These are phyloP conservation scores for Blastocystis sp. DNA, from an alignment of 352 stramenopile genomes.

Conservation along the genomic window DNA sequence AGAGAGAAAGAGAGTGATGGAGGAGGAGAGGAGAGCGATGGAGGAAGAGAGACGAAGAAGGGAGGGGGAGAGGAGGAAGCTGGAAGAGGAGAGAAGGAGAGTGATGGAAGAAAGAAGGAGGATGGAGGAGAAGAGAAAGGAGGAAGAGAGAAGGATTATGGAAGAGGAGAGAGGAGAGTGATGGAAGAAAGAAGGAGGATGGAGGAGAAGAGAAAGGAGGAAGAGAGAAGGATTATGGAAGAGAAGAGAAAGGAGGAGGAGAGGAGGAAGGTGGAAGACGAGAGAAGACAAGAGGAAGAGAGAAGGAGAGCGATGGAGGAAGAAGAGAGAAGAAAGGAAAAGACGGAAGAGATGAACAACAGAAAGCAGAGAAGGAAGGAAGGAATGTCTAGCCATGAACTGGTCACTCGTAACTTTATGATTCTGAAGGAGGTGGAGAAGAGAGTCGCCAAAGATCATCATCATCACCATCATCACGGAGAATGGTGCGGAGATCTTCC, in stretches of 20 bases:
- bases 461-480: not conserved
- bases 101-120: too few relatives aligned
- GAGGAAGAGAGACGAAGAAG: not conserved
- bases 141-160: not conserved
- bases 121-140: too few relatives aligned
- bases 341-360: not conserved
- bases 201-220: too few relatives aligned
- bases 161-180: too few relatives aligned
- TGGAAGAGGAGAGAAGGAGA: not conserved
- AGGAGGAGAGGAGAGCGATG: not conserved
- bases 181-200: too few relatives aligned
- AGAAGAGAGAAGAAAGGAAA: not conserved
- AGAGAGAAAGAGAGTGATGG: conserved; percentile 74
- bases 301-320: not conserved
- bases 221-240: not conserved
- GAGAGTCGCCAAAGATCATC: not conserved
- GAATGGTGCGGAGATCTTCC: conserved; percentile 37
- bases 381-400: not conserved
- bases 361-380: not conserved
- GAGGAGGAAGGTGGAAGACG: not conserved
- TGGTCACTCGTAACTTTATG: not conserved
- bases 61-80: not conserved
- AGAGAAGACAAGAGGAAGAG: not conserved
- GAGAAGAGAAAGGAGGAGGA: not conserved
- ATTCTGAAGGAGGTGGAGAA: not conserved